Conservation (phyloP, 2,329 filamentous ascomycete genomes). For the Westerdykella aurantiaca region DNA sequence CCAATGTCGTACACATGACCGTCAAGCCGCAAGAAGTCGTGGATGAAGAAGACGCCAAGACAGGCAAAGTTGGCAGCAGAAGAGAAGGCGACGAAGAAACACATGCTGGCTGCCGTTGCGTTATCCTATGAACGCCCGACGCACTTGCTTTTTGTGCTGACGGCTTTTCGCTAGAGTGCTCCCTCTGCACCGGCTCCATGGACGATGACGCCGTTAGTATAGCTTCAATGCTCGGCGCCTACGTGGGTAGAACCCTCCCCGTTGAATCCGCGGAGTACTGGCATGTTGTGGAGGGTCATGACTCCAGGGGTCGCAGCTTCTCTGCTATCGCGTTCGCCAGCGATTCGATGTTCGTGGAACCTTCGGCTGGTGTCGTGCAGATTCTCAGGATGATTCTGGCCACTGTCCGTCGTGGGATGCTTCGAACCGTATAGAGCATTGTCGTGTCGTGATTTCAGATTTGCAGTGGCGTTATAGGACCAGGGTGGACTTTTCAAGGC, state of each 20-base stretch:
- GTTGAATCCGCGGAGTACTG: not conserved
- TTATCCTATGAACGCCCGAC: constrained; percentile 50
- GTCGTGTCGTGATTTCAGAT: too few species aligned
- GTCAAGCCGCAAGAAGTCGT: constrained; percentile 78
- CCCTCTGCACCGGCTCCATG: constrained; percentile 1
- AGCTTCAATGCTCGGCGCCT: not conserved
- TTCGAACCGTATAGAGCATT: too few species aligned
- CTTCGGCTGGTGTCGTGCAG: too few species aligned
- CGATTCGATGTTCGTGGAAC: too few species aligned
- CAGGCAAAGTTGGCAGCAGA: constrained; percentile 49
- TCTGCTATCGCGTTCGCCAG: not conserved
- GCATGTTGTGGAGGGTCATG: not conserved
- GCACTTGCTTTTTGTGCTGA: constrained; percentile 1
- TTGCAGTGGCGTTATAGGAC: too few species aligned
- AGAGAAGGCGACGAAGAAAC: constrained; percentile 53
- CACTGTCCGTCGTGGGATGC: too few species aligned
- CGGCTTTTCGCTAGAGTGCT: constrained; percentile 1
- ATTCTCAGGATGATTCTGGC: too few species aligned
- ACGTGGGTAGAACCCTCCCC: not conserved
- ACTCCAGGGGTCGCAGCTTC: constrained; percentile 2
- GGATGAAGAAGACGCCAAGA: constrained; percentile 71
- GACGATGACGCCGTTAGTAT: constrained; percentile 1
- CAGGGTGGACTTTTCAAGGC: too few species aligned
- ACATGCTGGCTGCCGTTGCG: constrained; percentile 56
- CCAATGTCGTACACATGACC: constrained; percentile 93